Evolutionary conservation across 2,329 filamentous ascomycete genomes (phyloP).

Genomic region (Hymenotorrendiella dingleyae): DNA sequence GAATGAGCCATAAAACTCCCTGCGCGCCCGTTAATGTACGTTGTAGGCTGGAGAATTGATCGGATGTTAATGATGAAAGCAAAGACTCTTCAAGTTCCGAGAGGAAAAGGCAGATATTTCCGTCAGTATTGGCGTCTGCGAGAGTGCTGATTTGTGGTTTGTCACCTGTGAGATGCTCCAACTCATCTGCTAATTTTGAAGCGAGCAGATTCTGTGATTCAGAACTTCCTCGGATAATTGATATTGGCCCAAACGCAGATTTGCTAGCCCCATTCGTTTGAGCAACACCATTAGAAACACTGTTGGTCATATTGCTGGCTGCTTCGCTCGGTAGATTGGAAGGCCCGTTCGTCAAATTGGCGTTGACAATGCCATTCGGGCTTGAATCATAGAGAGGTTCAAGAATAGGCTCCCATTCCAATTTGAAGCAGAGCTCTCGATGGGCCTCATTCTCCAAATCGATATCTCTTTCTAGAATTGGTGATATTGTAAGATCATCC

Average conservation of each 20-base stretch:
- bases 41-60: conserved; percentile 39
- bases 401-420: conserved; percentile 39
- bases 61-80: conserved; percentile 37
- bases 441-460: conserved; percentile 26
- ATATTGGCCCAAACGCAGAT: conserved; percentile 29
- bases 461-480: conserved; percentile 35
- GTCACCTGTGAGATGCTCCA: conserved; percentile 32
- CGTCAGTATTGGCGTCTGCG: conserved; percentile 24
- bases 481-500: conserved; percentile 37
- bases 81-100: conserved; percentile 36
- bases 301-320: not conserved
- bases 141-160: conserved; percentile 32
- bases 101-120: conserved; percentile 39
- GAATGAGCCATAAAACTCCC: conserved; percentile 45
- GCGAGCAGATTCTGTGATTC: conserved; percentile 29
- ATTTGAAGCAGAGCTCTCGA: conserved; percentile 42
- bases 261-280: conserved; percentile 24
- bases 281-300: conserved; percentile 1
- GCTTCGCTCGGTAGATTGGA: not conserved
- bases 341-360: not conserved
- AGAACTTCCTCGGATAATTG: conserved; percentile 19
- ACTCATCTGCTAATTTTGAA: conserved; percentile 30
- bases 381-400: conserved; percentile 4
- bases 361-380: not conserved
- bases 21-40: conserved; percentile 33